Evolutionary conservation across 768 basidiomycete genomes (phyloP).

Genomic region (Russula sp.): DNA sequence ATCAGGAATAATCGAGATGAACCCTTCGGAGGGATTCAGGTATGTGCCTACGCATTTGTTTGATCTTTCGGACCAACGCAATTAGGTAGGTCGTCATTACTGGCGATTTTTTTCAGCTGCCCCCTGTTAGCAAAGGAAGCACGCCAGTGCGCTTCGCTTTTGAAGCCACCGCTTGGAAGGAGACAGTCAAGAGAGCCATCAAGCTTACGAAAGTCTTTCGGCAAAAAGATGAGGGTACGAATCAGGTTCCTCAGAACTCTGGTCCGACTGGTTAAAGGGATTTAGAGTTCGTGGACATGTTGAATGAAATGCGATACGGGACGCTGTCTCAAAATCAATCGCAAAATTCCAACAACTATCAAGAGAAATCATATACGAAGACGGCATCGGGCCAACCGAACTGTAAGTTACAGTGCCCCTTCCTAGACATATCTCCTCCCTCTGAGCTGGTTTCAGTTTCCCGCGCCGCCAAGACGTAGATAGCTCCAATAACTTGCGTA

Average conservation of each 20-base stretch:
- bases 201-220: conserved; percentile 96
- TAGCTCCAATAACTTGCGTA: conserved; percentile 67
- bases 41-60: conserved; percentile 33
- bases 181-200: conserved; percentile 74
- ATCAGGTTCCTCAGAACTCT: conserved; percentile 15
- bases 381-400: conserved; percentile 87
- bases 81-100: conserved; percentile 73
- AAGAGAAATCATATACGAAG: conserved; percentile 67
- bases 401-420: conserved; percentile 51
- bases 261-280: conserved; percentile 13
- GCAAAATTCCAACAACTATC: conserved; percentile 66
- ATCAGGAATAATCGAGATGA: conserved; percentile 53
- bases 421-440: background rate
- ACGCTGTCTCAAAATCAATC: conserved; percentile 61
- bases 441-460: conserved; percentile 52
- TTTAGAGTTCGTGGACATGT: conserved; percentile 88
- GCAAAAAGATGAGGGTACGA: conserved; percentile 83
- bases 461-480: conserved; percentile 93
- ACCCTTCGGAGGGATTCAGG: conserved; percentile 96
- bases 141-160: conserved; percentile 80
- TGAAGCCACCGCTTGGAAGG: conserved; percentile 76
- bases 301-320: conserved; percentile 98
- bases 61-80: background rate
- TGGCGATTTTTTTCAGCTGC: conserved; percentile 98
- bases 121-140: conserved; percentile 75